Base-by-base conservation (phyloP, 2,329 filamentous ascomycete genomes). In the Gaeumannomyces sp. region DNA sequence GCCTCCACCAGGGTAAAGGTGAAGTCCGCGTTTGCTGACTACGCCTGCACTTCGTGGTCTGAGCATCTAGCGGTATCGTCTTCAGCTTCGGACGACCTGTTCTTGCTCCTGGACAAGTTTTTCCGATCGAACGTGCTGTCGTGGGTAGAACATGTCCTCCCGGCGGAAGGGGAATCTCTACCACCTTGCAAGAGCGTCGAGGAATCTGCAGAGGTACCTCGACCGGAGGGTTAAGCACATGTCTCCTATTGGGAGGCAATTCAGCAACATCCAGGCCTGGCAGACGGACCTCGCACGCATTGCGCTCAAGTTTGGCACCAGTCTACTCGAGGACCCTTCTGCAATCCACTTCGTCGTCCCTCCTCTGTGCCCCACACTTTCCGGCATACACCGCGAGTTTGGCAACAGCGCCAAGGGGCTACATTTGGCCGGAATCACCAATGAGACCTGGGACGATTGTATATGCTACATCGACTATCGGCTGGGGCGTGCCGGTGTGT, bases 91-190 rank as follows among this genome's bases (percentile, higher is more conserved):
- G 57, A 66, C 25, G 71, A 68, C 4, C 61, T 71, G 0, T 71
- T 87, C 83, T 68, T 89, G 83, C 50, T 89, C 74, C 66, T 88
- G 79, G 22, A 88, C 76, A 11, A 85, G 82, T 75, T 91, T 83
- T 70, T 89, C 80, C 19, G 35, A 75, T 61, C 66, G 33, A 72
- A 68, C 50, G 68, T 75, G 11, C 68, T 76, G 19, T 67, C 67
- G 4, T 76, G 74, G 75, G 70, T 77, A 16, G 74, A 64, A 50
- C 60, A 64, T 45, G 28, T 64, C 38, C 35, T 28, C 6, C n/a
- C 59, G 35, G 22, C 11, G 14, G 14, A 27, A 27, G n/a, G 28
- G 25, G 2, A 19, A 27, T 10, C 57, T 59, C 28, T 27, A 59
- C n/a, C n/a, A 64, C 29, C 35, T 64, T 8, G 61, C 31, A 27